Percentiles rank a stretch among this genome's conserved stretches.
Conservation (phyloP, 2,329 filamentous ascomycete genomes). For the Periconia sp. region DNA sequence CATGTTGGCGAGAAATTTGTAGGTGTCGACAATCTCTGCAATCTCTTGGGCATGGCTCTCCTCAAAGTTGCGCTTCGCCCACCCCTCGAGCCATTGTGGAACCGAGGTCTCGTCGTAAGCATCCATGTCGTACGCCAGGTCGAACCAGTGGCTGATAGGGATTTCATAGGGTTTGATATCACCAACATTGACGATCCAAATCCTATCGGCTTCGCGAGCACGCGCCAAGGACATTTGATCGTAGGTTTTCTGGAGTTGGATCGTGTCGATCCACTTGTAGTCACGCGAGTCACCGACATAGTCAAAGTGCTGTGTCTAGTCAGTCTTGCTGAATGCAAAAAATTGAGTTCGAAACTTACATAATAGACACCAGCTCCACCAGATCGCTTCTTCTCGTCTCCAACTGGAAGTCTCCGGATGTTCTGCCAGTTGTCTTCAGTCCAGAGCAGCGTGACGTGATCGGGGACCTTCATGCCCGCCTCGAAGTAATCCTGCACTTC, state of each 20-base stretch:
- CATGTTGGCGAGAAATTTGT: conserved; percentile 59
- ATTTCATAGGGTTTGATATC: conserved; percentile 68
- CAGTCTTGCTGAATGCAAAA: background rate
- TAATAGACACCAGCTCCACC: conserved; percentile 70
- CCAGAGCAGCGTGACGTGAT: conserved; percentile 69
- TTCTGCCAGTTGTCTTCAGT: conserved; percentile 72
- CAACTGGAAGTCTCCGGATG: conserved; percentile 62
- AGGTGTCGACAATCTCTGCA: conserved; percentile 56
- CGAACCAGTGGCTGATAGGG: conserved; percentile 67
- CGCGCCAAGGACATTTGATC: conserved; percentile 67
- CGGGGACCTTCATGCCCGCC: conserved; percentile 62
- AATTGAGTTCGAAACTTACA: conserved; percentile 16
- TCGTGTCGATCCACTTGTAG: conserved; percentile 65
- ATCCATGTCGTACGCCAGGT: conserved; percentile 66
- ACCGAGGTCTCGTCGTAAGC: conserved; percentile 60
- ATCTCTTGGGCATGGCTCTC: conserved; percentile 51
- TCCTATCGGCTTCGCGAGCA: conserved; percentile 58
- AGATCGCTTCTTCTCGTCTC: conserved; percentile 59
- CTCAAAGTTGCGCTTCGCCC: conserved; percentile 62
- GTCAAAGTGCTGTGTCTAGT: conserved; percentile 55
- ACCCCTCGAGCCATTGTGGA: conserved; percentile 58
- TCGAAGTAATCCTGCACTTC: conserved; percentile 72
- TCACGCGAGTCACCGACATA: conserved; percentile 64
- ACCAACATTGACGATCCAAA: conserved; percentile 70
- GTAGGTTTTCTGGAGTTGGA: conserved; percentile 65